These are phyloP conservation scores for Alnus rubra DNA, from an alignment of 306 rosid species.

Conservation along the genomic window DNA sequence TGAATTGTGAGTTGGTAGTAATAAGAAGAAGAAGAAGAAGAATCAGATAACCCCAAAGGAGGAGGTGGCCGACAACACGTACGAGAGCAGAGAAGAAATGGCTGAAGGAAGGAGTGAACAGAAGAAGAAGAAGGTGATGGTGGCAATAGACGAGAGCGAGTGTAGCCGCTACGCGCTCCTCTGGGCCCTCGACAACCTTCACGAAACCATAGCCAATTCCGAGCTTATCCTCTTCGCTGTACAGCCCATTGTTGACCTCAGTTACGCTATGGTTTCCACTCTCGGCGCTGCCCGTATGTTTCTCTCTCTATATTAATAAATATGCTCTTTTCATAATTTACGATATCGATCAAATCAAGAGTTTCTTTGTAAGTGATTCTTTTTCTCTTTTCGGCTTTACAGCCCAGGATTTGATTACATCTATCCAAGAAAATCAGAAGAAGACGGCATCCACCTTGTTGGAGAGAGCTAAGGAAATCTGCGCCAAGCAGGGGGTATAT, in stretches of 20 bases:
- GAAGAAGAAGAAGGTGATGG: constrained; percentile 38
- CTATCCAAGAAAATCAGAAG: constrained; percentile 31
- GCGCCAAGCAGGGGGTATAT: constrained; percentile 37
- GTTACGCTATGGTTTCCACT: constrained; percentile 27
- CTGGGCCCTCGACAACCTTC: constrained; percentile 31
- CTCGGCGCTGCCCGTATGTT: constrained; percentile 29
- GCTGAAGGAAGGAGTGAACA: neutral
- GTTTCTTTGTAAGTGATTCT: neutral
- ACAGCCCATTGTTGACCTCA: constrained; percentile 18
- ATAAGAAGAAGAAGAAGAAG: too few relatives aligned
- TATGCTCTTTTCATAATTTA: neutral
- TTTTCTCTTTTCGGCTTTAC: neutral
- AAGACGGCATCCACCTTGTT: constrained; percentile 28
- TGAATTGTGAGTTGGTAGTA: neutral
- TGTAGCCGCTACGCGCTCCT: constrained; percentile 33
- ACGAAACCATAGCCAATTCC: constrained; percentile 21
- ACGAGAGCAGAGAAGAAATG: constrained; percentile 2
- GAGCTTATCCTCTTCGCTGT: constrained; percentile 36
- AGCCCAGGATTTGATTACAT: constrained; percentile 30
- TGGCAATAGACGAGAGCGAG: constrained; percentile 35
- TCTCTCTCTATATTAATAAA: neutral
- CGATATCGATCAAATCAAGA: neutral
- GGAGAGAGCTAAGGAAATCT: constrained; percentile 35
- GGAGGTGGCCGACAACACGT: neutral
- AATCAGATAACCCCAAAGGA: neutral